Percentiles rank a stretch among this genome's conserved stretches.
These are phyloP conservation scores for Austropuccinia psidii DNA, from an alignment of 1,284 basidiomycete genomes.

Conservation along the genomic window DNA sequence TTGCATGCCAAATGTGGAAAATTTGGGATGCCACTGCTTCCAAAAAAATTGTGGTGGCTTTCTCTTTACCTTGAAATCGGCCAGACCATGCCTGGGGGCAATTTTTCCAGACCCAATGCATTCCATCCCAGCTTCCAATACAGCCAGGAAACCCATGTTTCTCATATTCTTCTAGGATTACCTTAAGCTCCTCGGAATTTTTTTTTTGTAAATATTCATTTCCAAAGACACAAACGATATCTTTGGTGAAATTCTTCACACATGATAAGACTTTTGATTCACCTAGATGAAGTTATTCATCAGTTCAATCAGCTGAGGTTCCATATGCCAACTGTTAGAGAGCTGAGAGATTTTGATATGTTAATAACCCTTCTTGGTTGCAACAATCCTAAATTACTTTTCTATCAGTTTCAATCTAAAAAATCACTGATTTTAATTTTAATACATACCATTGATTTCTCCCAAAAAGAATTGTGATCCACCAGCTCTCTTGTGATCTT, in stretches of 20 bases:
- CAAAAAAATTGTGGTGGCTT: neutral
- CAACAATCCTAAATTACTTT: too few relatives aligned
- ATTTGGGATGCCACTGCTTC: neutral
- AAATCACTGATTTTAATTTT: too few relatives aligned
- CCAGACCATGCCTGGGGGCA: conserved; percentile 1
- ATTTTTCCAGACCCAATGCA: conserved; percentile 7
- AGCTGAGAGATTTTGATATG: neutral
- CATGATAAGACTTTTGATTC: neutral
- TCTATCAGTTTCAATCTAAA: too few relatives aligned
- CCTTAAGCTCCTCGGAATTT: neutral
- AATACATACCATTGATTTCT: too few relatives aligned
- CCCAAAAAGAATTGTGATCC: too few relatives aligned
- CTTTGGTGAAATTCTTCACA: neutral
- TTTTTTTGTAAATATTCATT: neutral
- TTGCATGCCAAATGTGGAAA: neutral
- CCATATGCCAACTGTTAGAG: conserved; percentile 5
- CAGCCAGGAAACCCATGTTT: neutral
- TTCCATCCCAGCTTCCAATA: neutral
- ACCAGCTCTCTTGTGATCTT: too few relatives aligned
- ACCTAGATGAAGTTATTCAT: neutral
- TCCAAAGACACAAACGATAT: neutral
- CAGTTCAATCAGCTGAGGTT: neutral
- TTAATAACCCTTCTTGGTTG: too few relatives aligned
- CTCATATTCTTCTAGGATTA: neutral
- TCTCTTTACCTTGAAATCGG: neutral